Base-by-base conservation (phyloP, 768 basidiomycete genomes). In the Leucocoprinus sp. region DNA sequence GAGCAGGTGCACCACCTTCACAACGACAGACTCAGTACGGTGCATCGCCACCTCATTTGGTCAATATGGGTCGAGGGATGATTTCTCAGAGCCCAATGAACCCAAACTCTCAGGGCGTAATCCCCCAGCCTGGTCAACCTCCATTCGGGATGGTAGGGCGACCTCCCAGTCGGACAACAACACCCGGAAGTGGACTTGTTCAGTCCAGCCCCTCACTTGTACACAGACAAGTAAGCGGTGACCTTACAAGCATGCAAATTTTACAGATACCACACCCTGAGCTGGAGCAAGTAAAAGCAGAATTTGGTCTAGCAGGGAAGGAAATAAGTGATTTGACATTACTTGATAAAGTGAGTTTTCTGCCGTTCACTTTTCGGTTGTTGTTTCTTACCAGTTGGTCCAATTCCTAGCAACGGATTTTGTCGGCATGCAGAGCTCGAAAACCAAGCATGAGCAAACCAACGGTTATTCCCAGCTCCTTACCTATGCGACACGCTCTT, bases 171-270 rank as follows among this genome's bases (percentile, higher is more conserved):
- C 70, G 82, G 31, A 71, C 82, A 29, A 73, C 60, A 3, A 72
- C 77, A 0, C 78, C 80, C 0, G 67, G 61, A n/a, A n/a, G n/a
- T 12, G 62, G 57, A 27, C 69, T 75, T 60, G 64, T 72, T 45
- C 74, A 77, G 2, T 74, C 59, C 1, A 84, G 82, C 54, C 82
- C 84, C 4, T 78, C 77, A 4, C 33, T 84, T 52, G 60, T 68
- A 4, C 50, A 66, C 26, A 71, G 79, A 4, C 70, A 72, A 47
- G 33, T 48, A 42, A 43, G 36, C 9, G 58, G 52, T 23, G 52
- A 51, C 23, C 45, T 36, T 19, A 46, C 76, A 41, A 70, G 70
- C 45, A 12, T 37, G 12, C 78, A 82, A 40, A 49, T 82, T 4
- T 50, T 54, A 29, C 50, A 55, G 27, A 61, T 82, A 3, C 70